Conservation (phyloP, 768 basidiomycete genomes). For the Pleurotus platypus region DNA sequence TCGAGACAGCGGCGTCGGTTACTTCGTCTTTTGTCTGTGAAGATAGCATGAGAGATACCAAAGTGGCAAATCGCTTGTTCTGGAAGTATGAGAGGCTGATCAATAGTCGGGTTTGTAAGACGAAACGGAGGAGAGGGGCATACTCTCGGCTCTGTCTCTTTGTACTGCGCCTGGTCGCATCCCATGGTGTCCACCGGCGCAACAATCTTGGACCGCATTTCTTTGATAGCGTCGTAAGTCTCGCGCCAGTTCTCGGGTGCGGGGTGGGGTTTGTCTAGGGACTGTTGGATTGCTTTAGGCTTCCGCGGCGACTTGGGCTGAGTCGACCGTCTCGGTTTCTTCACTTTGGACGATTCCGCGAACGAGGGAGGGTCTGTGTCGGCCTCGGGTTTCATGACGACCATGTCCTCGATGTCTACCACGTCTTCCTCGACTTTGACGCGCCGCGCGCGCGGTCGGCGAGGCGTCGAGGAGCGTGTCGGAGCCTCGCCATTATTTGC, state of each 20-base stretch:
- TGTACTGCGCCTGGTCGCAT: slow-evolving; percentile 65
- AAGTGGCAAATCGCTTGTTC: slow-evolving; percentile 79
- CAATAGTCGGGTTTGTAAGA: too few relatives aligned
- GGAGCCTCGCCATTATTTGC: neutral
- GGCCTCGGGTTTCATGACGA: neutral
- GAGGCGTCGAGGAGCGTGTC: slow-evolving; percentile 13
- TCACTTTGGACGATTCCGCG: slow-evolving; percentile 4
- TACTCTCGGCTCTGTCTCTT: slow-evolving; percentile 67
- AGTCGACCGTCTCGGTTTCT: slow-evolving; percentile 19
- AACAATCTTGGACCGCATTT: slow-evolving; percentile 65
- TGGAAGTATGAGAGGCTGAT: slow-evolving; percentile 21
- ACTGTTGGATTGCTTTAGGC: slow-evolving; percentile 49
- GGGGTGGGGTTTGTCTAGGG: slow-evolving; percentile 60
- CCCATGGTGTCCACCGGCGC: slow-evolving; percentile 96
- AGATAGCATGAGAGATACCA: slow-evolving; percentile 92
- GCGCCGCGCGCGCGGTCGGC: slow-evolving; percentile 24
- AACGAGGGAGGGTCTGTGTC: neutral
- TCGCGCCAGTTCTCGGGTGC: slow-evolving; percentile 66
- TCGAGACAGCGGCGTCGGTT: slow-evolving; percentile 73
- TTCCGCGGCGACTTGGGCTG: slow-evolving; percentile 42
- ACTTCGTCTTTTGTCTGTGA: slow-evolving; percentile 95
- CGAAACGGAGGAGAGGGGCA: slow-evolving; percentile 6
- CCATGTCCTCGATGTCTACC: slow-evolving; percentile 10
- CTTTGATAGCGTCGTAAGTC: slow-evolving; percentile 66
- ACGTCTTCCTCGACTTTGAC: slow-evolving; percentile 17